Evolutionary conservation across 495 filamentous ascomycete genomes (phyloP).

Genomic region (Umbilicaria muhlenbergii): DNA sequence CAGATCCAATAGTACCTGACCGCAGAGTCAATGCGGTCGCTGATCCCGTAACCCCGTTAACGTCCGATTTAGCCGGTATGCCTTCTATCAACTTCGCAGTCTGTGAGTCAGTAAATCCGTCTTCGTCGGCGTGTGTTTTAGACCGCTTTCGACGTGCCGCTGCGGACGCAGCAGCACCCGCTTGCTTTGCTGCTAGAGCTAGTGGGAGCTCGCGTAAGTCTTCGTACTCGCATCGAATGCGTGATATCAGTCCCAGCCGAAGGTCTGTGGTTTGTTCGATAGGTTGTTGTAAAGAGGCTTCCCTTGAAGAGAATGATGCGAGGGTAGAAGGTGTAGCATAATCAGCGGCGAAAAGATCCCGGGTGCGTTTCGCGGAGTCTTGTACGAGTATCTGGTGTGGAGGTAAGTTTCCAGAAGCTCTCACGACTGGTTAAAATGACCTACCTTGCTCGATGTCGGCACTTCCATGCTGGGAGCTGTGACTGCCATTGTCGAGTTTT

Average conservation of each 20-base stretch:
- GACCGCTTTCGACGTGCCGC: constrained; percentile 44
- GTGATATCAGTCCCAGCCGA: constrained; percentile 37
- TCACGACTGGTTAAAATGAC: too few relatives aligned
- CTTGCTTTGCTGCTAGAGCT: constrained; percentile 70
- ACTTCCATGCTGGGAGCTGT: too few relatives aligned
- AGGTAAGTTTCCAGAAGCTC: too few relatives aligned
- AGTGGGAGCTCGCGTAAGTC: constrained; percentile 71
- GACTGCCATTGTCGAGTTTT: too few relatives aligned
- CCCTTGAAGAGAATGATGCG: background rate
- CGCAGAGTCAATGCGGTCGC: constrained; percentile 46
- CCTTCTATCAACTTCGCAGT: constrained; percentile 59
- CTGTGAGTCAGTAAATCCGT: constrained; percentile 36
- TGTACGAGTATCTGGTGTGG: constrained; percentile 8
- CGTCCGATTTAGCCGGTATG: constrained; percentile 30
- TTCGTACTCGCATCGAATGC: constrained; percentile 66
- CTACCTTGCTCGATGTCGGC: too few relatives aligned
- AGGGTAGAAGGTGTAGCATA: constrained; percentile 29
- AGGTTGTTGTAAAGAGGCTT: constrained; percentile 17
- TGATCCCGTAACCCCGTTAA: constrained; percentile 18
- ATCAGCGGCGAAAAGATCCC: constrained; percentile 29
- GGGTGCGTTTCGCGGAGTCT: constrained; percentile 36
- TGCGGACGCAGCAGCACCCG: constrained; percentile 40
- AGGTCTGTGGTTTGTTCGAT: constrained; percentile 56
- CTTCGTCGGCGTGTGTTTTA: constrained; percentile 23
- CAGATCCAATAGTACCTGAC: constrained; percentile 12